Evolutionary conservation across 371 early-diverging fungal species (phyloP), one percentile per base, ranked within the genome.

Genomic region (Mortierella sp.): DNA sequence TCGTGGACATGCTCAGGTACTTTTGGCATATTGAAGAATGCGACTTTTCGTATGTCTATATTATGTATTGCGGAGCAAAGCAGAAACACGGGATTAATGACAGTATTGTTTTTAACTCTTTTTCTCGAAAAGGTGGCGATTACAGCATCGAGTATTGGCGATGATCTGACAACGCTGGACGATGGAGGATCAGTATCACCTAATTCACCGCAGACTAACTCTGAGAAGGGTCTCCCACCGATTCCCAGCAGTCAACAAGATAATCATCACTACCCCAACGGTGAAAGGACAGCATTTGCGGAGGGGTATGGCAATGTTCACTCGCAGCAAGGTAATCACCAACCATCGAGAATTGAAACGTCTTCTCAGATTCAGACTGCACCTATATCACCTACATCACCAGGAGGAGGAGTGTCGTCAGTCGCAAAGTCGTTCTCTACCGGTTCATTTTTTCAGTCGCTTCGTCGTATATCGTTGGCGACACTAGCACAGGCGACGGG

Each of bases 1-100:
- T n/a, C 95, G 94, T 88, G 96, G 96, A 8, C 94, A 95, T 81
- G 95, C 95, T 52, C 96, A 95, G 89, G 96, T 96, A 34, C 21
- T 3, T 45, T n/a, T 21, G 42, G 5, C 16, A 6, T 38, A 3
- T 2, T 34, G 11, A 44, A 6, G 21, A 21, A 38, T 60, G 45
- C 6, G 42, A 38, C n/a, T 54, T 9, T 24, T 13, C 31, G 3
- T 21, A 50, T 3, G 2, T 38, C 13, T 68, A 16, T n/a, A 7
- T 48, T 8, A 21, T 13, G 54, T 16, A 34, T 52, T 45, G 52
- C 1, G 19, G 19, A 63, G 5, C 5, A 55, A 7, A 3, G 10
- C 7, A n/a, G n/a, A 55, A 63, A 34, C 63, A 34, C 34, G 0
- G 1, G 16, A 31, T 19, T 63, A 63, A 76, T 19, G 0, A 3